These are phyloP conservation scores for Cytospora schulzeri DNA, from an alignment of 2,329 filamentous ascomycete species.

Conservation along the genomic window DNA sequence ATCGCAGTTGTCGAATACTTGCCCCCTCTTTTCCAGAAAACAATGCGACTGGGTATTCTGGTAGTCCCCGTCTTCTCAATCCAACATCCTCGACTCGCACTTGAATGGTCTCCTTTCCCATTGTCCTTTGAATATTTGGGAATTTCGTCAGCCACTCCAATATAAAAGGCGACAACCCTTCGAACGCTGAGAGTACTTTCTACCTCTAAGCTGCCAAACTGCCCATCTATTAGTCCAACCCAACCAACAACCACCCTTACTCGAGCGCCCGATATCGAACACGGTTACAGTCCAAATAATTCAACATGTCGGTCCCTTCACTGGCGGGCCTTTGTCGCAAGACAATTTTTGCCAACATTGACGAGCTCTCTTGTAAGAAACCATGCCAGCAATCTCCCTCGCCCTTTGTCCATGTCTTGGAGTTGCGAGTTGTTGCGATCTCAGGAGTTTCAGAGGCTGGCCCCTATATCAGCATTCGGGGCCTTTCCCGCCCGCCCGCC, in stretches of 20 bases:
- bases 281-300: not conserved
- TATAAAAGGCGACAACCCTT: not conserved
- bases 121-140: not conserved
- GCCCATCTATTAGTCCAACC: not conserved
- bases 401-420: not conserved
- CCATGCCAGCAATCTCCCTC: not conserved
- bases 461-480: not conserved
- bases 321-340: slow-evolving; percentile 12
- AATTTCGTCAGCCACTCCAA: not conserved
- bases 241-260: not conserved
- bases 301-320: slow-evolving; percentile 9
- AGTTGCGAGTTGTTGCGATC: not conserved
- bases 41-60: slow-evolving; percentile 4
- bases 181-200: not conserved
- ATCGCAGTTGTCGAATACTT: not conserved
- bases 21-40: not conserved
- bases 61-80: not conserved
- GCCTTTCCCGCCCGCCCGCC: not conserved
- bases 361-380: slow-evolving; percentile 3
- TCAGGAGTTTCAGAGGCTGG: not conserved
- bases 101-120: not conserved
- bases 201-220: not conserved
- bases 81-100: slow-evolving; percentile 12
- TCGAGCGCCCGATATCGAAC: not conserved
- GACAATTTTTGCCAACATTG: slow-evolving; percentile 12